Evolutionary conservation across 108 stramenopile species (phyloP), one percentile per base, ranked within the genome.

Genomic region (Cyclotella baltica): DNA sequence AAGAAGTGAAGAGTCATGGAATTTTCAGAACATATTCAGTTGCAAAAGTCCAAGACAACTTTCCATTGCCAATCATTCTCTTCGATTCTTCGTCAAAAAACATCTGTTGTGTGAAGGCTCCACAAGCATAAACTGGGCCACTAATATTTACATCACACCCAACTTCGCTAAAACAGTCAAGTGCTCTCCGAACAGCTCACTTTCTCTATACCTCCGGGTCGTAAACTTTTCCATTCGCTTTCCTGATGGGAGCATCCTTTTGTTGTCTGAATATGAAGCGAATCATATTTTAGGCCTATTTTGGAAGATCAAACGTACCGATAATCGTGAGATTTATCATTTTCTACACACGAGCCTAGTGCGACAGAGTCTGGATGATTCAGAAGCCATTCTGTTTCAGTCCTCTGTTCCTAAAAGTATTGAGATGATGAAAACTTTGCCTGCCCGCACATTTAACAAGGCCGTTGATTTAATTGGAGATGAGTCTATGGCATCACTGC

Each of bases 201-300:
- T 77, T 0, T 66, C 67, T 62, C 33, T 63, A 15, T 86, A 69
- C 67, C 58, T 86, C 6, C 78, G 86, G 6, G 69, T 63, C 2
- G 86, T 83, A 27, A 76, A 86, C 48, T 51, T 76, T 51, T 27
- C 74, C 9, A 55, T 86, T 30, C 27, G 18, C 22, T 83, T 86
- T 40, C 62, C 73, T 8, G 57, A 66, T 30, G 75, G 70, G 0
- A 34, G 33, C 19, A 38, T 80, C 19, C 38, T 86, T 31, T 33
- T 86, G 28, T 33, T 86, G 5, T 84, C 86, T 10, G 83, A 84
- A 47, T 83, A 51, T 35, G 86, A 86, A 72, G 83, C 78, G 27
- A 74, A 83, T 53, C 34, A 51, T 22, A 22, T 86, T 23, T 30
- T 86, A 13, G 59, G 43, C 8, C 51, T 72, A 10, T 67, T 82